Evolutionary conservation across 306 rosid genomes (phyloP).

Genomic region (Dryas octopetala): DNA sequence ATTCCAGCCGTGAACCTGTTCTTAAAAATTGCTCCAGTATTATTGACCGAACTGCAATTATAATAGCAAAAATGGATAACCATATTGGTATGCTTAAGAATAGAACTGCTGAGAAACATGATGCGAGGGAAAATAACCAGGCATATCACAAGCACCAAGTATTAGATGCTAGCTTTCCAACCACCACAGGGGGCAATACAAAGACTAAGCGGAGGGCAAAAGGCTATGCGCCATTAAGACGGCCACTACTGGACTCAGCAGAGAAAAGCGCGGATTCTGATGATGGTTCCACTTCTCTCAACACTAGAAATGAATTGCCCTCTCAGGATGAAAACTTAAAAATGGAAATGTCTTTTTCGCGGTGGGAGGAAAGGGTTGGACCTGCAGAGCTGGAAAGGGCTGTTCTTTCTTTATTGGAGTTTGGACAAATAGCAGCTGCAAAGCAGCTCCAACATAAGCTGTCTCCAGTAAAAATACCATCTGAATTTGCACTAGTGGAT

Average conservation of each 20-base stretch:
- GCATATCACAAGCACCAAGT: slow-evolving; percentile 57
- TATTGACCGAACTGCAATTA: slow-evolving; percentile 82
- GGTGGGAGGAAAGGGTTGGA: slow-evolving; percentile 97
- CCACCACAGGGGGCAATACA: slow-evolving; percentile 57
- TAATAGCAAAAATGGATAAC: slow-evolving; percentile 87
- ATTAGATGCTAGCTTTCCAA: slow-evolving; percentile 53
- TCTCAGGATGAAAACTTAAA: slow-evolving; percentile 64
- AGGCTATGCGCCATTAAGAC: slow-evolving; percentile 59
- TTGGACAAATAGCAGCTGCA: slow-evolving; percentile 91
- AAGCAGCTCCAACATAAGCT: slow-evolving; percentile 90
- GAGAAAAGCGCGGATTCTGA: slow-evolving; percentile 65
- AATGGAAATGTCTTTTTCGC: slow-evolving; percentile 75
- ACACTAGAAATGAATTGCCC: slow-evolving; percentile 56
- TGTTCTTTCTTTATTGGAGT: slow-evolving; percentile 90
- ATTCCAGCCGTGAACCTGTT: slow-evolving; percentile 52
- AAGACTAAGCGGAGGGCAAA: slow-evolving; percentile 86
- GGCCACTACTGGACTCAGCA: slow-evolving; percentile 53
- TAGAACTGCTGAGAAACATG: slow-evolving; percentile 66
- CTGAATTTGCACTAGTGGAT: slow-evolving; percentile 81
- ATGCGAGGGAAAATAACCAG: slow-evolving; percentile 60
- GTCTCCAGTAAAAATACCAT: slow-evolving; percentile 74
- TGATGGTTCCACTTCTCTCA: slow-evolving; percentile 53
- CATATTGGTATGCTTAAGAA: slow-evolving; percentile 62
- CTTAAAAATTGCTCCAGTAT: slow-evolving; percentile 69
- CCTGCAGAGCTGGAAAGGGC: slow-evolving; percentile 88